Conservation (phyloP, 352 stramenopile species). For the Phytophthora sp. region DNA sequence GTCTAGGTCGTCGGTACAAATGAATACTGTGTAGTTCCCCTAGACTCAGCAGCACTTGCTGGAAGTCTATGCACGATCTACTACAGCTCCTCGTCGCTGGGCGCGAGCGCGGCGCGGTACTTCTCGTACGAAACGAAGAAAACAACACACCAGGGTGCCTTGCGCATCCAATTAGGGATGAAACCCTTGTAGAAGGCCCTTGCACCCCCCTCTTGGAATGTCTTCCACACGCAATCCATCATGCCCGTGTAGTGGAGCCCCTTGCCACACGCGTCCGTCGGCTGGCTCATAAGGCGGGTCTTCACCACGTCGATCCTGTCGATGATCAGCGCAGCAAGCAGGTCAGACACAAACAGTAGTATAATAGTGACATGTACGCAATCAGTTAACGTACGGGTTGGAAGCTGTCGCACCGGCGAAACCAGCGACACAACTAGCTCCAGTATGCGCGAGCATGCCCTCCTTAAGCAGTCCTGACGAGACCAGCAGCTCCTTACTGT, state of each 20-base stretch:
- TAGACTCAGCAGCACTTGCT: slow-evolving; percentile 37
- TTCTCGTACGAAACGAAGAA: slow-evolving; percentile 91
- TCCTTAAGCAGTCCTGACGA: slow-evolving; percentile 66
- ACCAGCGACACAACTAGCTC: slow-evolving; percentile 75
- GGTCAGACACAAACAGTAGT: slow-evolving; percentile 14
- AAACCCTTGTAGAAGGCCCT: slow-evolving; percentile 88
- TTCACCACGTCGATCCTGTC: slow-evolving; percentile 86
- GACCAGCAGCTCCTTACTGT: slow-evolving; percentile 82
- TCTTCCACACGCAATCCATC: slow-evolving; percentile 72
- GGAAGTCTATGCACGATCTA: slow-evolving; percentile 19
- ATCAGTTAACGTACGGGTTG: slow-evolving; percentile 67
- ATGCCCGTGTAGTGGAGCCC: slow-evolving; percentile 75
- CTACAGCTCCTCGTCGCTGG: slow-evolving; percentile 36
- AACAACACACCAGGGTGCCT: slow-evolving; percentile 85
- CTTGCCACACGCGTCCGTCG: slow-evolving; percentile 57
- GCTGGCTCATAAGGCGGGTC: slow-evolving; percentile 83
- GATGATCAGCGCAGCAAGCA: background rate
- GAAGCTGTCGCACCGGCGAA: slow-evolving; percentile 77
- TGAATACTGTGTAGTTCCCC: too few relatives aligned
- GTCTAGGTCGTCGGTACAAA: too few relatives aligned
- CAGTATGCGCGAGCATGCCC: slow-evolving; percentile 73
- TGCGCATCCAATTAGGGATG: slow-evolving; percentile 88
- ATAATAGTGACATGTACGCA: too few relatives aligned
- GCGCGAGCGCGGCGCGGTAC: slow-evolving; percentile 54
- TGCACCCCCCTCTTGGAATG: slow-evolving; percentile 67